Conservation (phyloP, 371 early-diverging fungal genomes). For the Homolaphlyctis polyrhiza region DNA sequence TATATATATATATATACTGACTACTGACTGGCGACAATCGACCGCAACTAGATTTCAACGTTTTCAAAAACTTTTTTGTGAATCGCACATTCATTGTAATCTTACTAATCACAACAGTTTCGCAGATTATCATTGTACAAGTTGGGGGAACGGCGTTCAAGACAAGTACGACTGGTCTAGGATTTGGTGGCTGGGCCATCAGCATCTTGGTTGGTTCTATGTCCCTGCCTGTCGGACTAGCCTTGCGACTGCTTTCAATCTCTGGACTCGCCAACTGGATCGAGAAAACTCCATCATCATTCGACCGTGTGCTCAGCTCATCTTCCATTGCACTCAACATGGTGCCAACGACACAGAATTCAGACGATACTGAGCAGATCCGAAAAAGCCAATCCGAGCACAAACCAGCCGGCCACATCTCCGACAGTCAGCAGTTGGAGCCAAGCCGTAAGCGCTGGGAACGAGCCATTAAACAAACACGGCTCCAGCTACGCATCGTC, state of each 20-base stretch:
- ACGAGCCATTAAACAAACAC: not conserved
- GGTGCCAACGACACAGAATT: not conserved
- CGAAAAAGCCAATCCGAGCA: not conserved
- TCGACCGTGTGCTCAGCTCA: not conserved
- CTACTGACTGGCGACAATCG: not conserved
- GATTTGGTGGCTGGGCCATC: constrained; percentile 56
- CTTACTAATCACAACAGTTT: constrained; percentile 56
- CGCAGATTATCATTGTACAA: constrained; percentile 77
- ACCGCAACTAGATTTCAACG: constrained; percentile 46
- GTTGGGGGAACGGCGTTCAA: constrained; percentile 86
- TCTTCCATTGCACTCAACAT: not conserved
- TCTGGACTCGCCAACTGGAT: not conserved
- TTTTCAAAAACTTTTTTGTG: constrained; percentile 68
- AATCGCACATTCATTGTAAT: constrained; percentile 75
- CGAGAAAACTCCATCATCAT: not conserved
- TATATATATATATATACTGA: not conserved
- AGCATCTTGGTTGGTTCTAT: constrained; percentile 60
- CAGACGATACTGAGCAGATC: not conserved
- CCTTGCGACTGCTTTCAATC: constrained; percentile 49
- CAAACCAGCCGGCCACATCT: not conserved
- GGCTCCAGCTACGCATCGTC: constrained; percentile 2
- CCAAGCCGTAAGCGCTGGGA: not conserved
- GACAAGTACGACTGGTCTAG: constrained; percentile 54
- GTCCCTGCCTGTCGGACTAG: constrained; percentile 64
- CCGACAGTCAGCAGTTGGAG: not conserved